Evolutionary conservation across 305 asterid genomes (phyloP), one percentile per base, ranked within the genome.

Genomic region (Fraxinus angustifolia): DNA sequence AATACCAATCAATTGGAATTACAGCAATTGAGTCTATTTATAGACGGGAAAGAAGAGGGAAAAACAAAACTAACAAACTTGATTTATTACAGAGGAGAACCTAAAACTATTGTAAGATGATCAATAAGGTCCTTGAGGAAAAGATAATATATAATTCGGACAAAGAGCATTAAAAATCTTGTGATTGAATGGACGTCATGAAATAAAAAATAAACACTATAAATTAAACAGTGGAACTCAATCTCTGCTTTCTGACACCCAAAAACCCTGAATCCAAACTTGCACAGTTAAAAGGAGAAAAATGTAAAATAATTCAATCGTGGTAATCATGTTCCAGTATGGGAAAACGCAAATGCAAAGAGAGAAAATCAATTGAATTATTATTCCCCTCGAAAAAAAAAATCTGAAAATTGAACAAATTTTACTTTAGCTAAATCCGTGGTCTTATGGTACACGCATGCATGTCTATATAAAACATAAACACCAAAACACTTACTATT

Each of bases 231-330:
- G n/a, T 30, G 53, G 50, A 53, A 53, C 62, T 53, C 23, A 53
- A n/a, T 53, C 62, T 53, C 23, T 28, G 23, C 53, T 4, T 36
- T 35, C 34, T 6, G 42, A 40, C 77, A 1, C 76, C 16, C 77
- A 30, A 75, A 86, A 85, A 62, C 88, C 88, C 88, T 79, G 84
- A 79, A 60, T 77, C 86, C 68, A 12, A 58, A 76, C 70, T 26
- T 14, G 35, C 78, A 48, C 76, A 58, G 58, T 26, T 56, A 58
- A 19, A 19, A 77, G 21, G 75, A 19, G 31, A 50, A 68, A 79
- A 45, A 53, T n/a, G 62, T 40, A 48, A 78, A 7, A 16, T 11
- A 65, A 38, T 21, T 74, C 76, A 81, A 79, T 50, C 76, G 58
- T 78, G 38, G 30, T 19, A 79, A 73, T 53, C 65, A 30, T 26